These are phyloP conservation scores for Salix purpurea DNA, from an alignment of 345 rosid species.

Conservation along the genomic window DNA sequence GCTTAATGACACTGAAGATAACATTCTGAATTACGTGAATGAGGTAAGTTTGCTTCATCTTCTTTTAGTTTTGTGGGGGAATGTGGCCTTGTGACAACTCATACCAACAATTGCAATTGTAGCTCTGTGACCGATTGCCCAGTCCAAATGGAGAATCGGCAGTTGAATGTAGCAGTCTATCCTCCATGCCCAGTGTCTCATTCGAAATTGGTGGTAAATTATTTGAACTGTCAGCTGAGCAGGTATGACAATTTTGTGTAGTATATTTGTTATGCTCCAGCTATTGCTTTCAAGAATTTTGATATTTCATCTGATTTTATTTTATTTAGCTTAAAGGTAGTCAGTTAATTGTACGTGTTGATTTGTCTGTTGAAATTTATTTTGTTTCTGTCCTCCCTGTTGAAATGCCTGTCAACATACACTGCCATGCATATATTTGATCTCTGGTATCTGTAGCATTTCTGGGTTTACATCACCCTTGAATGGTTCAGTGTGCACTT, in stretches of 20 bases:
- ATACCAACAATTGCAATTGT: neutral
- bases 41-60: constrained; percentile 2
- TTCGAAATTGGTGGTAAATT: constrained; percentile 29
- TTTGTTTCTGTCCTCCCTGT: neutral
- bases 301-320: neutral
- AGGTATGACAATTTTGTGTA: constrained; percentile 10
- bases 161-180: constrained; percentile 23
- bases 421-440: neutral
- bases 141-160: constrained; percentile 32
- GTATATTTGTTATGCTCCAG: neutral
- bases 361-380: neutral
- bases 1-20: constrained; percentile 25
- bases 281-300: neutral
- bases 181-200: constrained; percentile 26
- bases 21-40: constrained; percentile 20
- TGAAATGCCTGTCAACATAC: neutral
- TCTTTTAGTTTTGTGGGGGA: neutral
- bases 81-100: neutral
- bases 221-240: constrained; percentile 22
- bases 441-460: neutral
- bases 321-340: neutral
- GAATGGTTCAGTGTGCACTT: neutral
- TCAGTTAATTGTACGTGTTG: neutral
- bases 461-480: neutral
- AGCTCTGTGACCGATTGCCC: constrained; percentile 31